Percentiles rank a stretch among this genome's conserved stretches.
These are phyloP conservation scores for Oryza australiensis DNA, from an alignment of 176 grass and related monocot genomes.

Conservation along the genomic window DNA sequence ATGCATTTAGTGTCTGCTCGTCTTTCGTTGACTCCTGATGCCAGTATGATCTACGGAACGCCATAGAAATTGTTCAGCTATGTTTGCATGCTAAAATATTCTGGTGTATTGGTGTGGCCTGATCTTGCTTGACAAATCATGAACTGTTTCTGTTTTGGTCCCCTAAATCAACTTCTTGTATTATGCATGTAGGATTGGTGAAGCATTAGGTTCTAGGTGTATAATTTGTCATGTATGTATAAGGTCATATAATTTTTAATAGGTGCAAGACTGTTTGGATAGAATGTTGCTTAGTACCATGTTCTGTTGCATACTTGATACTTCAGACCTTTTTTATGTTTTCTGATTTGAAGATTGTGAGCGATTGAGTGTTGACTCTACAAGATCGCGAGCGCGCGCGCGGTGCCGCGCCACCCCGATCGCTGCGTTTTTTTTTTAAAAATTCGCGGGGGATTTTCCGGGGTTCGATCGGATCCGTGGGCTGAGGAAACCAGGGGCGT, in stretches of 20 bases:
- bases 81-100: not conserved
- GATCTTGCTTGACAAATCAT: not conserved
- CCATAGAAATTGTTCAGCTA: not conserved
- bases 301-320: not conserved
- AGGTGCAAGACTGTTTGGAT: not conserved
- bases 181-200: not conserved
- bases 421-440: not conserved
- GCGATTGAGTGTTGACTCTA: not conserved
- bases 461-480: conserved; percentile 24
- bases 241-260: not conserved
- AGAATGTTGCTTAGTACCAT: not conserved
- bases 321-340: not conserved
- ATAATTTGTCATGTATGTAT: not conserved
- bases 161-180: not conserved
- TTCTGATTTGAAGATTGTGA: not conserved
- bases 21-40: not conserved
- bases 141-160: not conserved
- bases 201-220: not conserved
- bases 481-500: not conserved
- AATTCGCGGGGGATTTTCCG: not conserved
- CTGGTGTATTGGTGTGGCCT: too few relatives aligned
- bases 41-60: not conserved
- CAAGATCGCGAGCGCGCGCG: not conserved
- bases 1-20: not conserved
- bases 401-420: not conserved